Conservation (phyloP, 345 rosid species). For the Sisymbrium irio region DNA sequence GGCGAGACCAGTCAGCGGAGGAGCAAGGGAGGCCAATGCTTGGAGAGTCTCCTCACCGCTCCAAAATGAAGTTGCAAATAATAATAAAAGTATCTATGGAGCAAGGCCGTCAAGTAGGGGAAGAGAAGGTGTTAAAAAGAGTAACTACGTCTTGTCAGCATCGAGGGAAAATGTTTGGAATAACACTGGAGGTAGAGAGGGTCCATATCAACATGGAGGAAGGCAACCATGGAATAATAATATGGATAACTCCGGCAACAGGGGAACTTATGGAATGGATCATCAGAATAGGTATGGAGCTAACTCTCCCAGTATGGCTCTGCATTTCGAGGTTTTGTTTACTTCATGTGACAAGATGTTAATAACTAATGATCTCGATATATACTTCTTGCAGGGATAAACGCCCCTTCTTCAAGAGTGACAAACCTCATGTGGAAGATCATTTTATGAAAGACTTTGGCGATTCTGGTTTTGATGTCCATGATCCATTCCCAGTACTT, state of each 20-base stretch:
- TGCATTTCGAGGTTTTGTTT: slow-evolving; percentile 43
- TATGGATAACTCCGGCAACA: slow-evolving; percentile 43
- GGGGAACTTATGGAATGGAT: slow-evolving; percentile 51
- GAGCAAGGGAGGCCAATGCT: slow-evolving; percentile 61
- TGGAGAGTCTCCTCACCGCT: slow-evolving; percentile 69
- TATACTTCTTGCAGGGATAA: slow-evolving; percentile 61
- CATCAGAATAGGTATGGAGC: slow-evolving; percentile 50
- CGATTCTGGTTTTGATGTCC: slow-evolving; percentile 56
- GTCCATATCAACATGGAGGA: slow-evolving; percentile 52
- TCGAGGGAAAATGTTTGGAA: slow-evolving; percentile 47
- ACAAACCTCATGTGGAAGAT: slow-evolving; percentile 69
- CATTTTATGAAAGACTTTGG: slow-evolving; percentile 61
- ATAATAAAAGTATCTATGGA: slow-evolving; percentile 40
- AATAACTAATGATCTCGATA: slow-evolving; percentile 46
- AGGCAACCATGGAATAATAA: slow-evolving; percentile 59
- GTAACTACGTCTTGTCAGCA: slow-evolving; percentile 44
- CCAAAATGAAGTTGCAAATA: slow-evolving; percentile 53
- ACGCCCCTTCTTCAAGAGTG: slow-evolving; percentile 54
- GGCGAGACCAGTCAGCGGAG: slow-evolving; percentile 57
- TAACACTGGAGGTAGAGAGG: slow-evolving; percentile 59
- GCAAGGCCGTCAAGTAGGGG: slow-evolving; percentile 47
- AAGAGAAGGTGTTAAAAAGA: slow-evolving; percentile 56
- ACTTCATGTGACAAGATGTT: slow-evolving; percentile 45
- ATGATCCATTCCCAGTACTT: slow-evolving; percentile 68
- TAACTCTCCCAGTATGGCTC: slow-evolving; percentile 41